Conservation (phyloP, 2,329 filamentous ascomycete genomes). For the Berkeleyomyces rouxiae region DNA sequence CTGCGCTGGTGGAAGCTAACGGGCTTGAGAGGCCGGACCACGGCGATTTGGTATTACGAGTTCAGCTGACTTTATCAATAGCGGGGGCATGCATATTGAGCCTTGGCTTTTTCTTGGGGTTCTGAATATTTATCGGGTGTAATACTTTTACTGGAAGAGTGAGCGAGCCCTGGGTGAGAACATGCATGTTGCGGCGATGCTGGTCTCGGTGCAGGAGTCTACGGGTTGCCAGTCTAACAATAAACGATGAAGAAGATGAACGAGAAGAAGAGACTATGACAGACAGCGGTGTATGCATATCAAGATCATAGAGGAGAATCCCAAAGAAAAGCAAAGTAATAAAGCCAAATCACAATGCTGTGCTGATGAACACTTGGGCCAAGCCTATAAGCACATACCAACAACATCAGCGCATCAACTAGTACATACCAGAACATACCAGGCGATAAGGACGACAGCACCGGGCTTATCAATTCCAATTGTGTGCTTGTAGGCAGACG, state of each 20-base stretch:
- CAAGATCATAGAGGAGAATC: background rate
- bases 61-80: background rate
- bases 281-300: background rate
- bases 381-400: background rate
- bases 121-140: background rate
- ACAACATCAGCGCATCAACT: background rate
- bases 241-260: background rate
- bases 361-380: background rate
- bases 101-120: conserved; percentile 10
- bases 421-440: too few relatives aligned
- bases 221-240: background rate
- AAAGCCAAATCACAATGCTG: background rate
- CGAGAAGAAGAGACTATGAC: background rate
- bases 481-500: background rate
- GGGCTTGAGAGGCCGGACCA: background rate
- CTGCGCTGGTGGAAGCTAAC: background rate
- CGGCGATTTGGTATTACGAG: background rate
- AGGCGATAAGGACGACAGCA: background rate
- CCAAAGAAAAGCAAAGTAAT: background rate
- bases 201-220: background rate
- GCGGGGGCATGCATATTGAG: conserved; percentile 1
- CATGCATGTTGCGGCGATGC: background rate
- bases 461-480: background rate
- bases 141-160: background rate
- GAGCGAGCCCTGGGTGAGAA: background rate